Conservation (phyloP, 169 alveolate species). For the Plasmodium reichenowi region DNA sequence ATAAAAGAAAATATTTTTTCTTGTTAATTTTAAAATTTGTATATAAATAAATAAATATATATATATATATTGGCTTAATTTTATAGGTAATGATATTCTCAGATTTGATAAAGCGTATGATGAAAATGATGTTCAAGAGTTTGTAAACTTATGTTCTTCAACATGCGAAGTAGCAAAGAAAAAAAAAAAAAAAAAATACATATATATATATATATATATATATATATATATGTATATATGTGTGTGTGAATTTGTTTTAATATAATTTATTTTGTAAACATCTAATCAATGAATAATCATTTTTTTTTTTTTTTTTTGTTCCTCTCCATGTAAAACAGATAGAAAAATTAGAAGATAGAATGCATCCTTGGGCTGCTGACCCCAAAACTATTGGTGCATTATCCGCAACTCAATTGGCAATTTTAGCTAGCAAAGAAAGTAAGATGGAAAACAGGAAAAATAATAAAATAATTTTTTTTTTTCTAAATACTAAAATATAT, state of each 20-base stretch:
- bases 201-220: background rate
- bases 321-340: slow-evolving; percentile 77
- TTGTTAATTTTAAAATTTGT: too few relatives aligned
- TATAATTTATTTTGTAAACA: too few relatives aligned
- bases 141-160: slow-evolving; percentile 86
- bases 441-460: background rate
- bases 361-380: slow-evolving; percentile 97
- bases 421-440: slow-evolving; percentile 89
- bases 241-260: background rate
- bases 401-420: slow-evolving; percentile 96
- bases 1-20: background rate
- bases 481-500: background rate
- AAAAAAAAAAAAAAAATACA: background rate
- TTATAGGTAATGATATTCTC: slow-evolving; percentile 86
- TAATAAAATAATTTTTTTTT: background rate
- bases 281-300: too few relatives aligned
- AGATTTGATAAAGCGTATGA: slow-evolving; percentile 90
- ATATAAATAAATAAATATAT: too few relatives aligned
- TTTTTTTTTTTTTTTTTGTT: too few relatives aligned
- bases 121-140: slow-evolving; percentile 87
- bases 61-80: background rate
- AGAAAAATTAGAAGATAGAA: slow-evolving; percentile 88
- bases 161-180: slow-evolving; percentile 78
- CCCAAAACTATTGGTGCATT: slow-evolving; percentile 96
- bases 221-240: background rate